Conservation (phyloP, 2,329 filamentous ascomycete species). For the Ceratocystis destructans region DNA sequence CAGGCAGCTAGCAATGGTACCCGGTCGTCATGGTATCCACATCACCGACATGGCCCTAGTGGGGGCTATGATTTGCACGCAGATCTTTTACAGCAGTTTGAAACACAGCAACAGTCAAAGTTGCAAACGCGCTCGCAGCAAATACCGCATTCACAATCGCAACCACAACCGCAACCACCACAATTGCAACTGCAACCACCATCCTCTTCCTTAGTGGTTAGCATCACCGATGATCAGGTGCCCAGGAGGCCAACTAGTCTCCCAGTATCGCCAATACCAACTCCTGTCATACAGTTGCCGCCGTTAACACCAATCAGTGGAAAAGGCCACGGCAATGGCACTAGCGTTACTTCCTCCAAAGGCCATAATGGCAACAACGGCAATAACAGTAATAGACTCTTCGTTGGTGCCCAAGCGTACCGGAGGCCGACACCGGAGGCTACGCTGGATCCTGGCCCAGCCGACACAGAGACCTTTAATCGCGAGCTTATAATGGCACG, state of each 20-base stretch:
- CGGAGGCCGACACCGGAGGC: slow-evolving; percentile 16
- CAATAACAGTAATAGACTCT: slow-evolving; percentile 14
- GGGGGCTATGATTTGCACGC: slow-evolving; percentile 36
- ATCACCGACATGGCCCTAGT: slow-evolving; percentile 15
- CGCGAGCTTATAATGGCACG: slow-evolving; percentile 52
- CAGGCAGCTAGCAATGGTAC: neutral
- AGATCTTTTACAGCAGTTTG: slow-evolving; percentile 43
- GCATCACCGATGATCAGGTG: slow-evolving; percentile 11
- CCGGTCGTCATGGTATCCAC: slow-evolving; percentile 17
- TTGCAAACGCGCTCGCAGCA: slow-evolving; percentile 1
- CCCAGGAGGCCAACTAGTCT: slow-evolving; percentile 17
- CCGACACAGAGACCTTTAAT: slow-evolving; percentile 21
- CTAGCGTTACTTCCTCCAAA: neutral
- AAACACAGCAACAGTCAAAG: slow-evolving; percentile 15
- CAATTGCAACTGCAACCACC: neutral
- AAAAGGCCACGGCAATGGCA: neutral
- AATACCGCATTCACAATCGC: neutral
- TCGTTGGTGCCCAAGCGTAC: slow-evolving; percentile 10
- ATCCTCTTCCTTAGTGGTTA: slow-evolving; percentile 8
- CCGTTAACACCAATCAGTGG: slow-evolving; percentile 6
- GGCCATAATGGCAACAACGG: neutral
- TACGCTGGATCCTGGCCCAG: slow-evolving; percentile 13
- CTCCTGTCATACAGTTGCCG: slow-evolving; percentile 13
- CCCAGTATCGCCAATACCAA: slow-evolving; percentile 17
- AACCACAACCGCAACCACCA: neutral